A percentile compares a stretch with the other conserved stretches of the same genome.
These are phyloP conservation scores for Emmonsia crescens DNA, from an alignment of 2,329 filamentous ascomycete species.

Conservation along the genomic window DNA sequence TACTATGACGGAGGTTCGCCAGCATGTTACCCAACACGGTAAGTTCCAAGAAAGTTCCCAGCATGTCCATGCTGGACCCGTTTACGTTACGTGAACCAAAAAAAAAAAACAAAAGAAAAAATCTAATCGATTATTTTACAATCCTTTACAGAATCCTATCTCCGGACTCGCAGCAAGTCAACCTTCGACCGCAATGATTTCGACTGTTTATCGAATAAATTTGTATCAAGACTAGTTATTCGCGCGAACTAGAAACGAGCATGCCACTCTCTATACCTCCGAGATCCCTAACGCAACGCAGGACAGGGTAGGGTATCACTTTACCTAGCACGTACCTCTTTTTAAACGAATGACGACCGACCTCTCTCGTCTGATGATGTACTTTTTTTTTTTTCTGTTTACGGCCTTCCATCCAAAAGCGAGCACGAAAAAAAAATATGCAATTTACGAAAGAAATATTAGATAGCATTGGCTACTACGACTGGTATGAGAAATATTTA, in stretches of 20 bases:
- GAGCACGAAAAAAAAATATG: slow-evolving; percentile 8
- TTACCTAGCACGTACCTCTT: background rate
- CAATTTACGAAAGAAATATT: background rate
- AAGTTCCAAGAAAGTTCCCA: slow-evolving; percentile 32
- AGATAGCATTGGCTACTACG: slow-evolving; percentile 2
- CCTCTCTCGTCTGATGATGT: slow-evolving; percentile 12
- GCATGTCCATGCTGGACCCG: background rate
- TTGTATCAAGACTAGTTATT: slow-evolving; percentile 91
- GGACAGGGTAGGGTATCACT: too few species aligned
- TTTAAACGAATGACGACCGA: slow-evolving; percentile 6
- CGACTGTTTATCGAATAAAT: slow-evolving; percentile 93
- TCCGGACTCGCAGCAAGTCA: slow-evolving; percentile 65
- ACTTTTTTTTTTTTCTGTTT: slow-evolving; percentile 11
- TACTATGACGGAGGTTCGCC: slow-evolving; percentile 88
- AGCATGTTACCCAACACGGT: slow-evolving; percentile 91
- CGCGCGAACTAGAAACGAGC: slow-evolving; percentile 62
- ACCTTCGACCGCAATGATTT: slow-evolving; percentile 89
- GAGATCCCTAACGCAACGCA: too few species aligned
- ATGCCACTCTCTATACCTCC: background rate
- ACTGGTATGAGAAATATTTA: background rate
- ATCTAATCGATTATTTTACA: slow-evolving; percentile 36
- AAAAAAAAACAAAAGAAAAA: slow-evolving; percentile 10
- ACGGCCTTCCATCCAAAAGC: slow-evolving; percentile 14
- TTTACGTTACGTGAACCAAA: too few species aligned
- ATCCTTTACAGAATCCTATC: slow-evolving; percentile 59